phyloP scores from a whole-genome alignment of 129 eudicot species.

The Ambrosia trifida region DNA sequence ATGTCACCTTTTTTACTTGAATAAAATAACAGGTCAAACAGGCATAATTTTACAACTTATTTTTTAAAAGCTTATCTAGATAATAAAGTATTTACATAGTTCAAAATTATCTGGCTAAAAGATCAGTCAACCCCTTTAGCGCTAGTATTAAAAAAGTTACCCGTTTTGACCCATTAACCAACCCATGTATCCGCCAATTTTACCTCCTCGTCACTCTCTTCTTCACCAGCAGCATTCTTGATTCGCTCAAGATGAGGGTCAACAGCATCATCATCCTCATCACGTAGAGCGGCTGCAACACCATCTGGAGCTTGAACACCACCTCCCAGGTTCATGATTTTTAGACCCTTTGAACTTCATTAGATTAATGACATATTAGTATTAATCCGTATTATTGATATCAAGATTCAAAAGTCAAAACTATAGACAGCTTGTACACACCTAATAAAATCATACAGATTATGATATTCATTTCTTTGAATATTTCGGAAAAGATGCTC shows the following conservation, averaged over 20 bases:
- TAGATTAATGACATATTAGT: neutral
- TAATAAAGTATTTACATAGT: neutral
- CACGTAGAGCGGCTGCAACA: constrained; percentile 66
- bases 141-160: neutral
- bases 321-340: constrained; percentile 81
- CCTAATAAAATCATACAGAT: constrained; percentile 79
- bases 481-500: constrained; percentile 96
- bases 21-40: neutral
- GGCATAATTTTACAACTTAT: neutral
- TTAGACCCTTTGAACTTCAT: constrained; percentile 78
- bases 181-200: neutral
- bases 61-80: neutral
- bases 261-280: constrained; percentile 73
- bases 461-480: constrained; percentile 94
- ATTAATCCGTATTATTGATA: neutral
- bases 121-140: neutral
- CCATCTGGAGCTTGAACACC: constrained; percentile 59
- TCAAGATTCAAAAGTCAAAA: constrained; percentile 7
- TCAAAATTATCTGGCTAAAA: neutral
- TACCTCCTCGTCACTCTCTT: constrained; percentile 94
- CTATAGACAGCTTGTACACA: constrained; percentile 39
- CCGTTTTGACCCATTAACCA: neutral
- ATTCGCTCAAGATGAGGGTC: constrained; percentile 94
- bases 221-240: constrained; percentile 73
- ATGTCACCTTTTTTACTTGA: neutral